Evolutionary conservation across 441 rosid species (phyloP), one percentile per base, ranked within the genome.

Genomic region (Adansonia rubrostipa): DNA sequence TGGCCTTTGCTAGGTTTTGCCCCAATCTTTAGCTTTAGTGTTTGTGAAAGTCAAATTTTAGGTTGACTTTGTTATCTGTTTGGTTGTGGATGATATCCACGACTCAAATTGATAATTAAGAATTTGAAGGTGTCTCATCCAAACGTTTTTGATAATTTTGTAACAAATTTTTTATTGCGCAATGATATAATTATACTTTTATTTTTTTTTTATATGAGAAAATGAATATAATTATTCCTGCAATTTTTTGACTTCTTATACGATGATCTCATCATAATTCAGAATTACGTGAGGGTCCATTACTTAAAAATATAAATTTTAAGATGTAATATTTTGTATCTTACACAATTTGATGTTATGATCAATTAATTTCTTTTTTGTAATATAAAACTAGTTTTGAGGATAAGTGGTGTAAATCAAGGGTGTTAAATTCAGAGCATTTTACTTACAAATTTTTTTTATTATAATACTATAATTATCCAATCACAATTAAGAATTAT

Each of bases 1-100:
- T 62, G 74, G 74, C 82, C 70, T 70, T 79, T 53, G 62, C 48
- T 17, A 45, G 47, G 58, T 9, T 78, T 60, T 74, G 11, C 40
- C 36, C 33, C 48, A 76, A 51, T 72, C 68, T 79, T 80, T 80
- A 75, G 83, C 82, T 77, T 80, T 71, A 70, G 77, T 66, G 48
- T 9, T 3, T 10, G 70, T 78, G 11, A 82, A 80, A 82, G 85
- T 82, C 80, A 75, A 80, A 74, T 67, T 76, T 22, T 47, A 20
- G 51, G 14, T 14, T 48, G 54, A 10, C 15, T 28, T 33, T 40
- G 45, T 69, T 57, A 56, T n/a, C 53, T 58, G 80, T 15, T 44
- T 11, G 50, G 33, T 10, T 9, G 70, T 45, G 47, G 54, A 24
- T 22, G 22, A 45, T 2, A 19, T 28, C 36, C 36, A 28, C 36